phyloP scores from a whole-genome alignment of 805 yeast species.

The Spathaspora girioi region DNA sequence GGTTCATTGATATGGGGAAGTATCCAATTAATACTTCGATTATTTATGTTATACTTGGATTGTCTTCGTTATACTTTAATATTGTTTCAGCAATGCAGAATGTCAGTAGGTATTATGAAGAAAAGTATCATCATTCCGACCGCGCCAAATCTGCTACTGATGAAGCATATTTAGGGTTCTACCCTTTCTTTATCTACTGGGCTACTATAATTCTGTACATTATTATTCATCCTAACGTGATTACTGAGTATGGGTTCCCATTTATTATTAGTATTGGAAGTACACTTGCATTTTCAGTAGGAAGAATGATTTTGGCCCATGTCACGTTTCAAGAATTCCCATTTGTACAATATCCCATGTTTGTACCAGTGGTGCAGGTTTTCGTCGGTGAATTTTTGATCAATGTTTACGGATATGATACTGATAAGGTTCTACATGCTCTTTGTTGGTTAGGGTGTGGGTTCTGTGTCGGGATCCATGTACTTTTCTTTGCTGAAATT shows the following conservation, averaged over 20 bases:
- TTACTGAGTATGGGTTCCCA: conserved; percentile 47
- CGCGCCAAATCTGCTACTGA: conserved; percentile 37
- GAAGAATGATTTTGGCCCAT: conserved; percentile 84
- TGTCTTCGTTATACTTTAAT: conserved; percentile 57
- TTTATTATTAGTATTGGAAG: conserved; percentile 68
- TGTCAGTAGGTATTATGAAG: conserved; percentile 46
- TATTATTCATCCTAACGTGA: conserved; percentile 48
- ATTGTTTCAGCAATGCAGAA: conserved; percentile 64
- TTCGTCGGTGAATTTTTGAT: conserved; percentile 31
- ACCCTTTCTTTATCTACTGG: conserved; percentile 65
- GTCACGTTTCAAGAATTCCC: conserved; percentile 81
- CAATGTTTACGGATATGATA: conserved; percentile 32
- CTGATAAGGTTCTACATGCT: conserved; percentile 43
- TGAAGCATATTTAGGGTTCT: conserved; percentile 46
- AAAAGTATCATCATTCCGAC: conserved; percentile 17
- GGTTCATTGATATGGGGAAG: conserved; percentile 21
- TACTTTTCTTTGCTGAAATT: conserved; percentile 70
- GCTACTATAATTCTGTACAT: conserved; percentile 45
- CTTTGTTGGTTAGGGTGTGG: conserved; percentile 67
- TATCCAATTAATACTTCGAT: conserved; percentile 37
- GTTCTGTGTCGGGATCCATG: conserved; percentile 62
- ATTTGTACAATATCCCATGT: conserved; percentile 61
- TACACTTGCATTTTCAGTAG: conserved; percentile 81
- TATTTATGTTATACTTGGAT: conserved; percentile 49
- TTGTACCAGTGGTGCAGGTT: conserved; percentile 56